Base-by-base conservation (phyloP, 2,329 filamentous ascomycete genomes). In the Paraconiothyrium brasiliense region DNA sequence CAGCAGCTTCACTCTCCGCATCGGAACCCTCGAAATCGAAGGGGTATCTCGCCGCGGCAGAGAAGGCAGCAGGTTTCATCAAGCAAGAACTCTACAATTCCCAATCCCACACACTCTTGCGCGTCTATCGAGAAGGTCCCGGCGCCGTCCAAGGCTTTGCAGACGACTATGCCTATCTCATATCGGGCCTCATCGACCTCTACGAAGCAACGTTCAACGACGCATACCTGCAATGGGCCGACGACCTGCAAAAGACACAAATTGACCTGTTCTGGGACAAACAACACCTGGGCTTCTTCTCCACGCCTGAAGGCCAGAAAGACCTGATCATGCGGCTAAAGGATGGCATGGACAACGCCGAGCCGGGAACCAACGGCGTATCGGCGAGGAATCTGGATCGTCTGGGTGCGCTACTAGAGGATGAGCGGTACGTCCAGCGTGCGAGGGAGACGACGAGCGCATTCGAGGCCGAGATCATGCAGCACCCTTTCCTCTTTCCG, bases 161-260 rank as follows among this genome's bases (percentile, higher is more conserved):
- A 1, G 95, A 98, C 70, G 95, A 99, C 80, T 98, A 98, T 74
- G 93, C 94, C 2, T 97, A 94, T 77, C 78, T 98, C 44, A 91
- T 93, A 54, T 87, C 90, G 54, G 94, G 93, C 0, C 83, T 97
- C 1, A 82, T 98, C 59, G 90, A 94, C 68, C 85, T 98, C 32
- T 96, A 96, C 74, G 90, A 94, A 76, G 87, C 90, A 0, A 97
- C 92, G 0, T 90, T 90, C 64, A 89, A 97, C 59, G 89, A 90
- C 66, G 80, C 82, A 47, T 92, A 91, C 80, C 83, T 97, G 4
- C 82, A 90, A 63, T 97, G 94, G 84, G 94, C 94, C 0, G 90
- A 94, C 71, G 84, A 86, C 24, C 81, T 99, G 16, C 94, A 98
- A 80, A 83, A 90, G 87, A 82, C 79, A 83, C 92, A 98, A 78